phyloP scores from a whole-genome alignment of 1,284 basidiomycete genomes.

The Pseudozyma flocculosa region DNA sequence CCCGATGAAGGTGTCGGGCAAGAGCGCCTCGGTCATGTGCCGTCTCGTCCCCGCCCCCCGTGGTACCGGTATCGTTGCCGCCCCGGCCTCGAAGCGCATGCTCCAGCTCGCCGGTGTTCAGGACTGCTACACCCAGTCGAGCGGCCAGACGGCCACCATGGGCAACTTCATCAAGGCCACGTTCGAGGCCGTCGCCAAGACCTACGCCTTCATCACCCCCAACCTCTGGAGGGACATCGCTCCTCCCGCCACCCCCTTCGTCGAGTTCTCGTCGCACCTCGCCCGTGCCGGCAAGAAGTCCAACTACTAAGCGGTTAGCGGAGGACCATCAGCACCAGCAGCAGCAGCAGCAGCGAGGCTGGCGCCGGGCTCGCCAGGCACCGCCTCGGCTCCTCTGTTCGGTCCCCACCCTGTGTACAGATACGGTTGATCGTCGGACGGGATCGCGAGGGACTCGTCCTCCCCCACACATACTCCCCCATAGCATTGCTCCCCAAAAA shows the following conservation, averaged over 20 bases:
- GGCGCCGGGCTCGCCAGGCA: neutral
- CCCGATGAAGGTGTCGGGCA: constrained; percentile 96
- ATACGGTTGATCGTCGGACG: neutral
- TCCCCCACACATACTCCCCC: neutral
- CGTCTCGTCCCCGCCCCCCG: constrained; percentile 95
- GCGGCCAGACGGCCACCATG: constrained; percentile 98
- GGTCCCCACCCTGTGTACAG: constrained; percentile 1
- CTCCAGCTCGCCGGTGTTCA: constrained; percentile 96
- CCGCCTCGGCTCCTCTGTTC: neutral
- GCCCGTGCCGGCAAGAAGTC: constrained; percentile 53
- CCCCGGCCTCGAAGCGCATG: constrained; percentile 93
- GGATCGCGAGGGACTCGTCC: neutral
- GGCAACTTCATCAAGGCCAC: constrained; percentile 99
- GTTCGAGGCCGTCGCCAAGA: constrained; percentile 94
- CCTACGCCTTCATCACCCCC: constrained; percentile 94
- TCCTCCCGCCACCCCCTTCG: constrained; percentile 64
- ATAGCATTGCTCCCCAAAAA: no score
- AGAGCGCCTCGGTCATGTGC: constrained; percentile 99
- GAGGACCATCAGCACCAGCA: no score
- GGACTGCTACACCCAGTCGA: constrained; percentile 90
- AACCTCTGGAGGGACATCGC: constrained; percentile 93
- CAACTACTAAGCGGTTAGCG: constrained; percentile 27
- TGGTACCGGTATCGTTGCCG: constrained; percentile 99
- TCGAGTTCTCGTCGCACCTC: constrained; percentile 56
- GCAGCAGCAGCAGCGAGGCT: no score